These are phyloP conservation scores for Ruellia speciosa DNA, from an alignment of 305 asterid genomes.

Conservation along the genomic window DNA sequence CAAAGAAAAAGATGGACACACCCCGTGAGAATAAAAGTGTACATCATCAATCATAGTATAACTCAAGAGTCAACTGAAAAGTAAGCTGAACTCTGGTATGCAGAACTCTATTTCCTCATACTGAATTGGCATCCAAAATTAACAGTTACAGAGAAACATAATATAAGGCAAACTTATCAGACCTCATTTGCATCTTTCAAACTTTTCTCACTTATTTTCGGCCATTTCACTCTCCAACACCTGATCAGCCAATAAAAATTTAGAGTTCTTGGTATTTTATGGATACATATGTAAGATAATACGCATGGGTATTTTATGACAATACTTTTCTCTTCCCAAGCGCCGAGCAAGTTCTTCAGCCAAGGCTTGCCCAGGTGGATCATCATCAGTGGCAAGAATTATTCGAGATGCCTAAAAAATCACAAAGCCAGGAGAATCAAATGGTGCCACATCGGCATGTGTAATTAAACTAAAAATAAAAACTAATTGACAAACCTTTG, in stretches of 20 bases:
- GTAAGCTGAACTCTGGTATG: background rate
- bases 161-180: slow-evolving; percentile 15
- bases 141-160: background rate
- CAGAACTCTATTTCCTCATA: background rate
- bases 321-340: slow-evolving; percentile 82
- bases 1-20: no score
- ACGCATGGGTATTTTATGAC: slow-evolving; percentile 7
- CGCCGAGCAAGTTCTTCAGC: slow-evolving; percentile 99
- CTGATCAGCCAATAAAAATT: slow-evolving; percentile 35
- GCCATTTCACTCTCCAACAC: slow-evolving; percentile 97
- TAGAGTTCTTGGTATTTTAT: slow-evolving; percentile 12
- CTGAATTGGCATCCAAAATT: background rate
- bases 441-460: slow-evolving; percentile 18
- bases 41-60: no score
- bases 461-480: slow-evolving; percentile 18
- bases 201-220: slow-evolving; percentile 50
- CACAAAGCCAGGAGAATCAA: slow-evolving; percentile 19
- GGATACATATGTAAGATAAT: slow-evolving; percentile 8
- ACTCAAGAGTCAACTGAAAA: no score
- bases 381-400: slow-evolving; percentile 90
- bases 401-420: slow-evolving; percentile 77
- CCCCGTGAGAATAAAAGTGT: no score
- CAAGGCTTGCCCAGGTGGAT: slow-evolving; percentile 87
- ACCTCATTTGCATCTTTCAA: slow-evolving; percentile 99
- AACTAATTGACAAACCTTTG: slow-evolving; percentile 41